Conservation (phyloP, 2,329 filamentous ascomycete species). For the Tolypocladium ovalisporum region DNA sequence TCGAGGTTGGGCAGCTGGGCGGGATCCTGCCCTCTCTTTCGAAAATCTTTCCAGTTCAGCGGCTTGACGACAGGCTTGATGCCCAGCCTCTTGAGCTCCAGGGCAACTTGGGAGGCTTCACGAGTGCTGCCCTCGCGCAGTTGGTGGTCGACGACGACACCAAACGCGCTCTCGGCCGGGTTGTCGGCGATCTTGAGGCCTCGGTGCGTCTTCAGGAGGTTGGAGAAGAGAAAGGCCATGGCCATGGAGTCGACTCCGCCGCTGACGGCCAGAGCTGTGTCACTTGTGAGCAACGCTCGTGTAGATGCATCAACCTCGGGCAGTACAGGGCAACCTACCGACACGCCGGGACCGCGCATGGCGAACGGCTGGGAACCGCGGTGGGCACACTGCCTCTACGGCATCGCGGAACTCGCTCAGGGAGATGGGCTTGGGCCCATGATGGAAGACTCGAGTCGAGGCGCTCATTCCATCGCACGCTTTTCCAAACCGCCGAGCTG, state of each 20-base stretch:
- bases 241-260: slow-evolving; percentile 99
- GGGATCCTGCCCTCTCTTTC: slow-evolving; percentile 19
- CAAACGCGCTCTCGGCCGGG: slow-evolving; percentile 27
- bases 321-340: slow-evolving; percentile 21
- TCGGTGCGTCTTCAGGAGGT: slow-evolving; percentile 23
- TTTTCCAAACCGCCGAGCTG: not conserved
- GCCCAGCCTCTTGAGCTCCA: slow-evolving; percentile 26
- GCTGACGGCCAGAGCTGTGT: slow-evolving; percentile 66
- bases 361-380: slow-evolving; percentile 34
- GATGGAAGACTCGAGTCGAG: slow-evolving; percentile 22
- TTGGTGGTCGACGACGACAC: slow-evolving; percentile 46
- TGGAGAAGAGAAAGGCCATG: slow-evolving; percentile 61
- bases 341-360: slow-evolving; percentile 24
- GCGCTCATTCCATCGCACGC: slow-evolving; percentile 23
- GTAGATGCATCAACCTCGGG: not conserved
- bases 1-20: slow-evolving; percentile 55
- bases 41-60: slow-evolving; percentile 36
- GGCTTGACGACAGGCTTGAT: slow-evolving; percentile 14
- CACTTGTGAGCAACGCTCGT: not conserved
- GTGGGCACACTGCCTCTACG: slow-evolving; percentile 35
- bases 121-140: slow-evolving; percentile 38
- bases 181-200: slow-evolving; percentile 33
- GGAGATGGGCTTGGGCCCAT: slow-evolving; percentile 25
- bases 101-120: slow-evolving; percentile 40
- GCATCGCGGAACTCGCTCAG: slow-evolving; percentile 32